Base-by-base conservation (phyloP, 768 basidiomycete species). In the Pleurotus eryngii region DNA sequence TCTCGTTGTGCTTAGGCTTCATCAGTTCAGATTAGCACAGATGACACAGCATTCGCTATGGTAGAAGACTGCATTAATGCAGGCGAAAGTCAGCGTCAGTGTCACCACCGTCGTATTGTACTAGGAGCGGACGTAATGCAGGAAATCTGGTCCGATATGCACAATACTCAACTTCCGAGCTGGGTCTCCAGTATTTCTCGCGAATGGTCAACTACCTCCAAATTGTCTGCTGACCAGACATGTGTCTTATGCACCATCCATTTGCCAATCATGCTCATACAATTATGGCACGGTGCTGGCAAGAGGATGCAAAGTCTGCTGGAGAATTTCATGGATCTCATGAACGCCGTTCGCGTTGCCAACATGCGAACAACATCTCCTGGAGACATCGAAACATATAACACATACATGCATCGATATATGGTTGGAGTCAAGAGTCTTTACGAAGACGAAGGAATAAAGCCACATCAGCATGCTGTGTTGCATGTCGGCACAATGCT, bases 181-280 rank as follows among this genome's bases (percentile, higher is more conserved):
- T 75, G 74, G 72, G 59, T 75, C 2, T 61, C 56, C 0, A 53
- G 55, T 5, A 68, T 66, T 1, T 74, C 74, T 3, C 55, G 20
- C 0, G 64, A 72, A 40, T 70, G 72, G 67, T 18, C 15, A 18
- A n/a, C 42, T 15, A 74, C 73, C 0, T 15, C 47, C 24, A 22
- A 58, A 2, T 65, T 75, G 3, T 71, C 64, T 38, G 70, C 69
- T 11, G 59, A 70, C 49, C 60, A 67, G 14, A 70, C 69, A 69
- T 54, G 61, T 1, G 51, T 69, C 11, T 59, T 70, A 18, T 65
- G 66, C 57, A 63, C 62, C 2, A 61, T 70, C 26, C 68, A 69
- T 51, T 49, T 70, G 3, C 62, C 65, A 3, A 62, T 71, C 4
- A 69, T 68, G 2, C 59, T 69, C 12, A 69, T 70, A 40, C 60